phyloP scores from a whole-genome alignment of 2,329 filamentous ascomycete species.

The Xylariaceae sp. region DNA sequence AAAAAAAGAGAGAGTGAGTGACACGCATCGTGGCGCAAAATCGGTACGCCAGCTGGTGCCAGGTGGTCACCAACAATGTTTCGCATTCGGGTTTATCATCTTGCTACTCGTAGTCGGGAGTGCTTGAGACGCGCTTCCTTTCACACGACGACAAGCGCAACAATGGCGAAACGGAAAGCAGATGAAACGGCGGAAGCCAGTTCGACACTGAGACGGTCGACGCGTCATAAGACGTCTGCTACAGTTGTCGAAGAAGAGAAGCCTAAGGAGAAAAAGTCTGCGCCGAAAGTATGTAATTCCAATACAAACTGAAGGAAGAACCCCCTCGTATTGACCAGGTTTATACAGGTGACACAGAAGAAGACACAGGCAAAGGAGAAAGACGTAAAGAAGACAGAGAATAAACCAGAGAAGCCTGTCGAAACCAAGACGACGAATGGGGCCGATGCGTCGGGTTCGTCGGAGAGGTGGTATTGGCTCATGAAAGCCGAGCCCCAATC shows the following conservation, averaged over 20 bases:
- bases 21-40: too few relatives aligned
- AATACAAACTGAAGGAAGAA: not conserved
- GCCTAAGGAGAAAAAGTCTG: not conserved
- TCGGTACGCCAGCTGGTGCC: too few relatives aligned
- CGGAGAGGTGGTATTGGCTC: conserved; percentile 58
- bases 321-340: not conserved
- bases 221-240: conserved; percentile 16
- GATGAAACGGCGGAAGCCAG: not conserved
- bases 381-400: not conserved
- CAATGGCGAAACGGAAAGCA: conserved; percentile 1
- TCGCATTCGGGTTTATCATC: too few relatives aligned
- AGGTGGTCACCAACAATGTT: too few relatives aligned
- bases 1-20: too few relatives aligned
- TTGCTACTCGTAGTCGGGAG: too few relatives aligned
- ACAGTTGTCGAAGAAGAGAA: not conserved
- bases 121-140: too few relatives aligned
- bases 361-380: conserved; percentile 2
- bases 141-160: conserved; percentile 16
- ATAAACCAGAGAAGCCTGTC: conserved; percentile 12
- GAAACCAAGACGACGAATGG: conserved; percentile 11
- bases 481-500: conserved; percentile 87
- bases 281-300: conserved; percentile 6
- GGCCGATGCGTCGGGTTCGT: conserved; percentile 2
- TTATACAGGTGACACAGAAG: conserved; percentile 1
- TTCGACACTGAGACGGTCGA: conserved; percentile 15